Evolutionary conservation across 495 filamentous ascomycete species (phyloP).

Genomic region (Daldinia grandis): DNA sequence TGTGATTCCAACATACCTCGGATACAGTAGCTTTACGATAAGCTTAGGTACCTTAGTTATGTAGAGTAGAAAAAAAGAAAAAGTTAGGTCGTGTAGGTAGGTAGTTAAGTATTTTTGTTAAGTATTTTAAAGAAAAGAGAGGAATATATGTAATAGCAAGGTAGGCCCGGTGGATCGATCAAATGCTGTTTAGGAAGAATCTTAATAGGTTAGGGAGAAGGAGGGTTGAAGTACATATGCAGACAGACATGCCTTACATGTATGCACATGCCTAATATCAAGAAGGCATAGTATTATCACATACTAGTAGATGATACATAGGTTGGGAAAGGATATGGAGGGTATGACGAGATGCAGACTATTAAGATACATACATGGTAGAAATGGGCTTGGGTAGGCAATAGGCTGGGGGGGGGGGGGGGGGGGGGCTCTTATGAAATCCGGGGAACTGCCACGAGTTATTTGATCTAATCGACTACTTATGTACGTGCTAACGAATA

Average conservation of each 20-base stretch:
- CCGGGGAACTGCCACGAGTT: constrained; percentile 38
- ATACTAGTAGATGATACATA: constrained; percentile 1
- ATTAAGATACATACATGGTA: constrained; percentile 1
- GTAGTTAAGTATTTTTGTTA: neutral
- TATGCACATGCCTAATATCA: constrained; percentile 20
- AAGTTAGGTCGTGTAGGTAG: too few species aligned
- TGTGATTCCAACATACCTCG: constrained; percentile 6
- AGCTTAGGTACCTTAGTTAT: too few species aligned
- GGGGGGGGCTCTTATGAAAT: constrained; percentile 35
- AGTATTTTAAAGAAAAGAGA: too few species aligned
- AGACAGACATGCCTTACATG: constrained; percentile 6
- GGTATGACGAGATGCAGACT: constrained; percentile 36
- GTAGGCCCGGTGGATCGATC: constrained; percentile 27
- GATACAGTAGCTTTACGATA: constrained; percentile 9
- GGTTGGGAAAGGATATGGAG: constrained; percentile 21
- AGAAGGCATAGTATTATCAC: neutral
- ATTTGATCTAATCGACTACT: constrained; percentile 12
- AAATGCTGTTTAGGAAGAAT: constrained; percentile 6
- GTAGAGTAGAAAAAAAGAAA: neutral
- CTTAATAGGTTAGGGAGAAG: constrained; percentile 17
- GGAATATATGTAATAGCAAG: neutral
- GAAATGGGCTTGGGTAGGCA: neutral
- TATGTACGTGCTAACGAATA: constrained; percentile 5
- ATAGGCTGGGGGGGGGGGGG: neutral
- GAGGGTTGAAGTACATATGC: constrained; percentile 15